phyloP scores from a whole-genome alignment of 192 early-diverging fungal species.

The Coemansia sp. region DNA sequence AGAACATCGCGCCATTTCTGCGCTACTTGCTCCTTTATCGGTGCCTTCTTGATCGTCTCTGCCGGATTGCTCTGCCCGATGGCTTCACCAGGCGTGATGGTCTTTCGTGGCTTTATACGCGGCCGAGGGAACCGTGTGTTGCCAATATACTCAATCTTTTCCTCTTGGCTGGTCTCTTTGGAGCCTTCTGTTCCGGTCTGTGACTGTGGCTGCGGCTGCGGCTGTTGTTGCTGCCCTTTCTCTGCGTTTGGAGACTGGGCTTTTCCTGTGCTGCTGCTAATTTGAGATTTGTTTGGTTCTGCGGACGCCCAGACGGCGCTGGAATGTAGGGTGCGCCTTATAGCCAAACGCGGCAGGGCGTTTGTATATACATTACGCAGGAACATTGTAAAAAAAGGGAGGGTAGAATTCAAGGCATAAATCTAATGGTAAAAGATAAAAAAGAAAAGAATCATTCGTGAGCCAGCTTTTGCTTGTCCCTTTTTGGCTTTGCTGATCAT shows the following conservation, averaged over 20 bases:
- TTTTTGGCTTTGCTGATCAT: background rate
- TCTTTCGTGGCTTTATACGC: constrained; percentile 45
- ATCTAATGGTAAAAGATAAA: constrained; percentile 1
- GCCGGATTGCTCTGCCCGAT: constrained; percentile 46
- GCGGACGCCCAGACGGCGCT: background rate
- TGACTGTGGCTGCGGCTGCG: background rate
- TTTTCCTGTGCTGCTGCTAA: background rate
- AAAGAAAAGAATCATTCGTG: background rate
- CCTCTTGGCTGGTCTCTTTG: background rate
- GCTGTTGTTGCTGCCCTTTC: constrained; percentile 1
- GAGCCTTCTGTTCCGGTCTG: background rate
- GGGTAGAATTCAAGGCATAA: background rate
- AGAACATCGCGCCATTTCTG: constrained; percentile 40
- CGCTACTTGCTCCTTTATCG: constrained; percentile 25
- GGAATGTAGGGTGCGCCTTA: background rate
- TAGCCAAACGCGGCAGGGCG: background rate
- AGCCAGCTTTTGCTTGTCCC: background rate
- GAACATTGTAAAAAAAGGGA: background rate
- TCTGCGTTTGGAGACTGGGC: background rate
- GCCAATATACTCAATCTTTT: constrained; percentile 53
- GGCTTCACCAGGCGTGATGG: constrained; percentile 48
- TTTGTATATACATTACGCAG: background rate
- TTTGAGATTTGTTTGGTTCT: background rate
- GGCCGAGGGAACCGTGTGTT: constrained; percentile 51
- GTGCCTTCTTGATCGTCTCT: constrained; percentile 10